phyloP scores from a whole-genome alignment of 257 asterid species.

The Penstemon barbatus region DNA sequence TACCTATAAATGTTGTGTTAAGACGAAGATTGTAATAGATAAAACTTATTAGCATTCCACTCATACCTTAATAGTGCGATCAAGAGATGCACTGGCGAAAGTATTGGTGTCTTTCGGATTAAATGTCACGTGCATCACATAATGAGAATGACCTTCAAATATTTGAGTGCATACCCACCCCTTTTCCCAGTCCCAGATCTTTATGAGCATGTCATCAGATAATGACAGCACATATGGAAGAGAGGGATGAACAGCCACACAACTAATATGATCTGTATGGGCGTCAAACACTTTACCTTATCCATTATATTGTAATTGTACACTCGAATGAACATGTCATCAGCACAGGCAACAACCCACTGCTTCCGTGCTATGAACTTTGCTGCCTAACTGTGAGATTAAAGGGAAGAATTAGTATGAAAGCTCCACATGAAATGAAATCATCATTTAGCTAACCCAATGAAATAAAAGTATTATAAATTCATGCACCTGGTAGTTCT shows the following conservation, averaged over 20 bases:
- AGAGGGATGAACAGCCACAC: slow-evolving; percentile 97
- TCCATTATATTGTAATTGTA: slow-evolving; percentile 97
- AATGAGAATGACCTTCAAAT: slow-evolving; percentile 99
- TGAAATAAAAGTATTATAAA: slow-evolving; percentile 20
- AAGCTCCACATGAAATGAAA: slow-evolving; percentile 9
- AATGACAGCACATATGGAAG: slow-evolving; percentile 95
- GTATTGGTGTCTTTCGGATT: slow-evolving; percentile 98
- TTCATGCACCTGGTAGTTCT: slow-evolving; percentile 85
- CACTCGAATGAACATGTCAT: slow-evolving; percentile 94
- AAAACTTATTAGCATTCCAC: background rate
- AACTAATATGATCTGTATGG: slow-evolving; percentile 96
- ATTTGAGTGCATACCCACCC: slow-evolving; percentile 96
- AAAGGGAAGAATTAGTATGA: slow-evolving; percentile 29
- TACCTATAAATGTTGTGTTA: slow-evolving; percentile 21
- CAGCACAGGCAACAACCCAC: slow-evolving; percentile 99
- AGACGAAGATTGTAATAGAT: background rate
- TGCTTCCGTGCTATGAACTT: slow-evolving; percentile 93
- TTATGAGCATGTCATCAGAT: slow-evolving; percentile 98
- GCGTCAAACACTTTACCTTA: slow-evolving; percentile 96
- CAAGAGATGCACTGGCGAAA: slow-evolving; percentile 99
- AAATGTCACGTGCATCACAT: slow-evolving; percentile 99
- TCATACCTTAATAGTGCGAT: slow-evolving; percentile 90
- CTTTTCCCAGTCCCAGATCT: slow-evolving; percentile 99
- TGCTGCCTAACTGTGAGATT: slow-evolving; percentile 84
- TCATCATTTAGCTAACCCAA: slow-evolving; percentile 19